A percentile compares a stretch with the other conserved stretches of the same genome.
phyloP scores from a whole-genome alignment of 441 rosid species.

The Erodium chrysanthum region DNA sequence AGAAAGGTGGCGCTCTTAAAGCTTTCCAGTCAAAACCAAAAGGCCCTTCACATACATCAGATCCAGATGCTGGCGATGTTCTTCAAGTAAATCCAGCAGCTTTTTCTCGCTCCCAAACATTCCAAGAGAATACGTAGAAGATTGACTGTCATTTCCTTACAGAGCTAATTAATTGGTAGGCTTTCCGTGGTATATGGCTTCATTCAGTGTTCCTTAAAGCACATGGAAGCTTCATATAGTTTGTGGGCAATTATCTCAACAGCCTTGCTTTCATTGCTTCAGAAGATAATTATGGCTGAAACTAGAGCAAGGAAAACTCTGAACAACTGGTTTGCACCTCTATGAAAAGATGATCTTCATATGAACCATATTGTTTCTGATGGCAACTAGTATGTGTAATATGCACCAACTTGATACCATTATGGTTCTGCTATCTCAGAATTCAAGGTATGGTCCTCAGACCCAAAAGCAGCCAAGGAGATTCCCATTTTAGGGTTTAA shows the following conservation, averaged over 20 bases:
- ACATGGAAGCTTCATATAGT: not conserved
- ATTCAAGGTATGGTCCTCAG: not conserved
- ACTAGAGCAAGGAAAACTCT: not conserved
- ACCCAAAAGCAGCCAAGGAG: not conserved
- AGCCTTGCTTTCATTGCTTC: not conserved
- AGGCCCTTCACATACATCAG: conserved; percentile 17
- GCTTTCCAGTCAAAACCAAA: conserved; percentile 28
- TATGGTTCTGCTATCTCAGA: not conserved
- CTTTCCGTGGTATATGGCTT: not conserved
- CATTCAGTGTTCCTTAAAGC: not conserved
- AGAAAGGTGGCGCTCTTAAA: conserved; percentile 24
- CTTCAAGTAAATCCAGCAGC: conserved; percentile 60
- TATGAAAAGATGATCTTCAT: no score
- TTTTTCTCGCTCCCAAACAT: conserved; percentile 43
- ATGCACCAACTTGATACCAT: not conserved
- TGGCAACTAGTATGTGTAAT: not conserved
- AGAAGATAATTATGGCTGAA: not conserved
- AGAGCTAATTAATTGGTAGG: not conserved
- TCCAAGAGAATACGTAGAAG: conserved; percentile 44
- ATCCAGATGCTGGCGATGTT: conserved; percentile 26
- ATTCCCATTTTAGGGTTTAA: not conserved
- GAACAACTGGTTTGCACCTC: no score
- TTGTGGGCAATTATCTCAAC: not conserved
- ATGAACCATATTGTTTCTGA: not conserved
- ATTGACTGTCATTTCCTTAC: not conserved